Evolutionary conservation across 495 filamentous ascomycete genomes (phyloP).

Genomic region (Ramalina intermedia): DNA sequence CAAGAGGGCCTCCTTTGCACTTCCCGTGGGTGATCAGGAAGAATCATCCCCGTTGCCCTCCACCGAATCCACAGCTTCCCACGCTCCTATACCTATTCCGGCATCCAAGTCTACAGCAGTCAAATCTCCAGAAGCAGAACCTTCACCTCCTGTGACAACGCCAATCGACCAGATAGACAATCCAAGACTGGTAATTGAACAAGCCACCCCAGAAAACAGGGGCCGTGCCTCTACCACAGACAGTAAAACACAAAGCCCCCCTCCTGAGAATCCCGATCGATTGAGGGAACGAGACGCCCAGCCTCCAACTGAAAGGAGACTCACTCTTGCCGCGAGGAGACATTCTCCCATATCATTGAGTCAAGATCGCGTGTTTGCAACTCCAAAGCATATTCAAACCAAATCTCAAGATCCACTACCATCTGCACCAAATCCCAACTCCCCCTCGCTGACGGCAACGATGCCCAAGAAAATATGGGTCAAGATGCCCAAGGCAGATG

Average conservation of each 20-base stretch:
- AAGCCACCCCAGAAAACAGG: conserved; percentile 10
- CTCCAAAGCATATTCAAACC: conserved; percentile 2
- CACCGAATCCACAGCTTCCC: conserved; percentile 1
- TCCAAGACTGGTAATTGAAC: conserved; percentile 12
- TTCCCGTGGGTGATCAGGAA: conserved; percentile 8
- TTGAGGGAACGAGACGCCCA: conserved; percentile 6
- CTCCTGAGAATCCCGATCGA: background rate
- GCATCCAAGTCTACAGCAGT: background rate
- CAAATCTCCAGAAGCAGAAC: conserved; percentile 1
- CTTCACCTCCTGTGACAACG: conserved; percentile 7
- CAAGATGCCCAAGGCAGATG: conserved; percentile 65
- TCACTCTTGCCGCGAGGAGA: conserved; percentile 6
- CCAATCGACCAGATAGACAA: conserved; percentile 4
- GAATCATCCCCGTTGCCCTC: background rate
- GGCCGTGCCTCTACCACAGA: background rate
- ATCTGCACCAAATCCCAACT: conserved; percentile 7
- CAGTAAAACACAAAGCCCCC: background rate
- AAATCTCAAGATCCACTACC: conserved; percentile 7
- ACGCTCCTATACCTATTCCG: background rate
- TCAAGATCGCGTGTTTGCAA: background rate
- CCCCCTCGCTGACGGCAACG: conserved; percentile 34
- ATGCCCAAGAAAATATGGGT: conserved; percentile 93
- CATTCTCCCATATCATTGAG: conserved; percentile 4
- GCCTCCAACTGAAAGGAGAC: conserved; percentile 2
- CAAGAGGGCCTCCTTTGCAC: conserved; percentile 3